These are phyloP conservation scores for Orbilia quercus DNA, from an alignment of 2,329 filamentous ascomycete genomes.

Conservation along the genomic window DNA sequence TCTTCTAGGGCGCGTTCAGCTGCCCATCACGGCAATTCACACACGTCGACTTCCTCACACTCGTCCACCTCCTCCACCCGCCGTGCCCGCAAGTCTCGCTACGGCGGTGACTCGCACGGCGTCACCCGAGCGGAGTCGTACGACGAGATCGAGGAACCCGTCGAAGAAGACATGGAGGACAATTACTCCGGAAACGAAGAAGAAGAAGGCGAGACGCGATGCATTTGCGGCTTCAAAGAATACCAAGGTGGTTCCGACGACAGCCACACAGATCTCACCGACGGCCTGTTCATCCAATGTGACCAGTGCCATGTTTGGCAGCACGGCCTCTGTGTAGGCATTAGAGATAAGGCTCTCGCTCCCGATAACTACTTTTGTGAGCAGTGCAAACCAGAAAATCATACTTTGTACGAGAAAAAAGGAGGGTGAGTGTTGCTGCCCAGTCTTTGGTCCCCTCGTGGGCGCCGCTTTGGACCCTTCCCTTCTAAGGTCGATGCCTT, in stretches of 20 bases:
- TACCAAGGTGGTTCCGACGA: conserved; percentile 81
- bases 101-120: conserved; percentile 64
- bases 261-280: conserved; percentile 80
- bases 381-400: conserved; percentile 75
- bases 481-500: not conserved
- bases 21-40: conserved; percentile 74
- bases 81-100: conserved; percentile 65
- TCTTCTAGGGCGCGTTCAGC: conserved; percentile 88
- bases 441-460: conserved; percentile 4
- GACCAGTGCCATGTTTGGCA: conserved; percentile 99
- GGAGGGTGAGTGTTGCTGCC: conserved; percentile 80
- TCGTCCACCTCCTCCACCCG: conserved; percentile 81
- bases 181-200: conserved; percentile 72
- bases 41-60: conserved; percentile 66
- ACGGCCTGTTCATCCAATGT: conserved; percentile 97
- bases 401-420: conserved; percentile 80
- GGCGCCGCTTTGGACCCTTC: conserved; percentile 1
- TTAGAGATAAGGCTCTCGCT: conserved; percentile 90
- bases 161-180: conserved; percentile 65
- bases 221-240: conserved; percentile 92
- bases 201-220: conserved; percentile 94
- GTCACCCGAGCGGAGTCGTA: conserved; percentile 68
- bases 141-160: conserved; percentile 61
- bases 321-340: conserved; percentile 95
- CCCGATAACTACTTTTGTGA: conserved; percentile 99